Conservation (phyloP, 441 rosid genomes). For the Omphalea diandra region DNA sequence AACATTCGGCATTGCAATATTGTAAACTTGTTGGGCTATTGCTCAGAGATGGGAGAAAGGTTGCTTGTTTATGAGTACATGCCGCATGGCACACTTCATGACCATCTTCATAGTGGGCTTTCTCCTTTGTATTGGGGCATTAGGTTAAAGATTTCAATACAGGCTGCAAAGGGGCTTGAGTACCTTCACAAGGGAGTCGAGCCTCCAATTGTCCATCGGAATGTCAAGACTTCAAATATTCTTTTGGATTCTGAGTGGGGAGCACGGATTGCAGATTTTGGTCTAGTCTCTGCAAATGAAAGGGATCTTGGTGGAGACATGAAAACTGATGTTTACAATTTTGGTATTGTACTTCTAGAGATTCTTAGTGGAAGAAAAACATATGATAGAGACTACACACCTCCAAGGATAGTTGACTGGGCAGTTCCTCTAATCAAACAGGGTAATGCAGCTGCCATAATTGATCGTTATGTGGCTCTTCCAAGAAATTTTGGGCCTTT, state of each 20-base stretch:
- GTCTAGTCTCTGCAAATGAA: slow-evolving; percentile 53
- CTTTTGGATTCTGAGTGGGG: slow-evolving; percentile 85
- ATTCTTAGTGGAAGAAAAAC: slow-evolving; percentile 84
- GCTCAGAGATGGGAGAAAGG: slow-evolving; percentile 87
- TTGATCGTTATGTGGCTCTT: slow-evolving; percentile 53
- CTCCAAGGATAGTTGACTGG: slow-evolving; percentile 70
- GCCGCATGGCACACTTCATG: slow-evolving; percentile 79
- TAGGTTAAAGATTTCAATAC: slow-evolving; percentile 75
- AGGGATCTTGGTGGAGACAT: slow-evolving; percentile 45
- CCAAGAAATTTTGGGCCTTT: slow-evolving; percentile 70
- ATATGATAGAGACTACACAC: slow-evolving; percentile 57
- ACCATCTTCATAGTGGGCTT: slow-evolving; percentile 64
- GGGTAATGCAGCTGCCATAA: slow-evolving; percentile 55
- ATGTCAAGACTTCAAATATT: slow-evolving; percentile 72
- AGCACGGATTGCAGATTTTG: slow-evolving; percentile 83
- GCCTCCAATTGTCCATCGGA: slow-evolving; percentile 62
- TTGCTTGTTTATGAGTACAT: slow-evolving; percentile 84
- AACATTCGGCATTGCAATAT: slow-evolving; percentile 72
- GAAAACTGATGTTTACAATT: slow-evolving; percentile 61
- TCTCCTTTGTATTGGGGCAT: slow-evolving; percentile 76
- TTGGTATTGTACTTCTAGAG: slow-evolving; percentile 77
- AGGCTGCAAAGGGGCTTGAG: slow-evolving; percentile 89
- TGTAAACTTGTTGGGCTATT: slow-evolving; percentile 84
- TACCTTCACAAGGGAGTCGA: slow-evolving; percentile 75
- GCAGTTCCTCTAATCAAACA: slow-evolving; percentile 53